Evolutionary conservation across 306 rosid species (phyloP).

Genomic region (Chamaecrista fasciculata): DNA sequence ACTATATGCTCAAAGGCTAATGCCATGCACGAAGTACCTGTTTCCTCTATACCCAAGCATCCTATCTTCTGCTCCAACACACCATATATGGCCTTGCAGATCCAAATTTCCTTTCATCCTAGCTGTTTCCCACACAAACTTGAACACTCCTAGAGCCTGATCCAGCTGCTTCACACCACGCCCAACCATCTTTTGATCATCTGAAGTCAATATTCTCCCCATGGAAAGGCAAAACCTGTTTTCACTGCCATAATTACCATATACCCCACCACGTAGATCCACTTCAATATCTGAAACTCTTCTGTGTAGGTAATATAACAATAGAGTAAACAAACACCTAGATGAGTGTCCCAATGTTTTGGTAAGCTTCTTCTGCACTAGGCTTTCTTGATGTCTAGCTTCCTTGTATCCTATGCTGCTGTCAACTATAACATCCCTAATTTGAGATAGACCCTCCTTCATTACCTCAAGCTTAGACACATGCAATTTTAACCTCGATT

Average conservation of each 20-base stretch:
- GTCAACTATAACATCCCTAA: conserved; percentile 66
- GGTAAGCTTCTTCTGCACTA: conserved; percentile 75
- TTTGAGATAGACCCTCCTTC: conserved; percentile 85
- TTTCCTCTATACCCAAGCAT: conserved; percentile 63
- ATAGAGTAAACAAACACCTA: conserved; percentile 77
- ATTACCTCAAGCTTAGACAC: conserved; percentile 62
- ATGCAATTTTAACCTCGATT: conserved; percentile 41
- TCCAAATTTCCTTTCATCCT: conserved; percentile 64
- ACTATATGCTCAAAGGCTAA: conserved; percentile 44
- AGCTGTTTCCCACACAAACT: conserved; percentile 83
- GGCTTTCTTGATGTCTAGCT: conserved; percentile 58
- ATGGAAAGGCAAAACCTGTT: conserved; percentile 51
- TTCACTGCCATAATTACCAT: conserved; percentile 33
- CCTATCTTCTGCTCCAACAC: conserved; percentile 63
- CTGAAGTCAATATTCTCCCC: conserved; percentile 80
- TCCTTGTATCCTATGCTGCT: conserved; percentile 68
- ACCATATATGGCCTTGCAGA: conserved; percentile 85
- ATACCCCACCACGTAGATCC: conserved; percentile 73
- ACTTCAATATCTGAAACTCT: conserved; percentile 66
- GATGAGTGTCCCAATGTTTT: conserved; percentile 82
- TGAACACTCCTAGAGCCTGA: conserved; percentile 66
- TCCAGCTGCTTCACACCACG: conserved; percentile 84
- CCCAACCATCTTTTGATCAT: conserved; percentile 61
- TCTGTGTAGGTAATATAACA: conserved; percentile 62
- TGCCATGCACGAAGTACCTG: conserved; percentile 52